Conservation (phyloP, 2,329 filamentous ascomycete species). For the Hypoxylon sp. region DNA sequence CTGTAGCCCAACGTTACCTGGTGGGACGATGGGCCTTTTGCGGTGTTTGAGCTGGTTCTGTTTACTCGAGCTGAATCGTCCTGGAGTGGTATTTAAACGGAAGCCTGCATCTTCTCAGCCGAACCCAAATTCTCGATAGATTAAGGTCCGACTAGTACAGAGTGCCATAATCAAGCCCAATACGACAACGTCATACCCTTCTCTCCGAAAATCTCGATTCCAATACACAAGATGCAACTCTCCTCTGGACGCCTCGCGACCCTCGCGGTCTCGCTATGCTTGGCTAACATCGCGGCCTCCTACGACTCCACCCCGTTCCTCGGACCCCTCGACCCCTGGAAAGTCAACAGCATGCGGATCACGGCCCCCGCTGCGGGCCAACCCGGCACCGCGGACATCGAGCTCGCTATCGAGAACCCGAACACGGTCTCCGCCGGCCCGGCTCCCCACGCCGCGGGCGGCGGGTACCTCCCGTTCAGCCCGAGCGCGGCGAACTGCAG, state of each 20-base stretch:
- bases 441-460: constrained; percentile 32
- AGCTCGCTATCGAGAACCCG: constrained; percentile 36
- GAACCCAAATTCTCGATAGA: neutral
- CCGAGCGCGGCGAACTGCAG: constrained; percentile 38
- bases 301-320: constrained; percentile 30
- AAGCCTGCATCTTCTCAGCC: neutral
- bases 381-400: constrained; percentile 11
- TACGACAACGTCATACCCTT: neutral
- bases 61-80: neutral
- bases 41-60: constrained; percentile 1
- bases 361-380: neutral
- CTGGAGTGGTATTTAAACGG: constrained; percentile 25
- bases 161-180: neutral
- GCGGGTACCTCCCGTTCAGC: constrained; percentile 39
- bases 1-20: constrained; percentile 22
- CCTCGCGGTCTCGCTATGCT: constrained; percentile 17
- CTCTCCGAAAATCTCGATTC: neutral
- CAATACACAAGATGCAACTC: constrained; percentile 21
- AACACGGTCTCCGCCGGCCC: constrained; percentile 38
- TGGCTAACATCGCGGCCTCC: neutral
- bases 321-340: constrained; percentile 34
- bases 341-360: constrained; percentile 25
- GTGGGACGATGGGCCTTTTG: constrained; percentile 11
- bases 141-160: neutral
- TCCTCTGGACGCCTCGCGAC: constrained; percentile 2